Percentiles rank a stretch among this genome's conserved stretches.
Evolutionary conservation across 768 basidiomycete species (phyloP).

Genomic region (Pholiota microspora): DNA sequence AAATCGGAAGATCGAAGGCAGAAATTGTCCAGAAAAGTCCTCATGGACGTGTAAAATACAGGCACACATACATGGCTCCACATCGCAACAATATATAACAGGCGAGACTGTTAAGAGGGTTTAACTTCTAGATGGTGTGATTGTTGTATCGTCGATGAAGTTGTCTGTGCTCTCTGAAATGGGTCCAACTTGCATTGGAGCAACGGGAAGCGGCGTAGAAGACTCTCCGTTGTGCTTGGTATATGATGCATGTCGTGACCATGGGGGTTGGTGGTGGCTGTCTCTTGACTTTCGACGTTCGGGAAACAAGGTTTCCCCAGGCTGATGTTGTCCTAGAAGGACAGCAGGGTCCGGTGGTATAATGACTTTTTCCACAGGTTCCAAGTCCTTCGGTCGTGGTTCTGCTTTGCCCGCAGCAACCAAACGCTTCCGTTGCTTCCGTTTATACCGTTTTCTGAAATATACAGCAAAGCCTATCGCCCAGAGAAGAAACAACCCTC

Average conservation of each 20-base stretch:
- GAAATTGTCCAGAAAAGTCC: background rate
- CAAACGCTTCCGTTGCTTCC: conserved; percentile 42
- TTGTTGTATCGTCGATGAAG: conserved; percentile 17
- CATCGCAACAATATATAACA: background rate
- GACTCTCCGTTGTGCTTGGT: conserved; percentile 1
- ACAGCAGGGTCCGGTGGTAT: conserved; percentile 71
- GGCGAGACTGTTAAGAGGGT: background rate
- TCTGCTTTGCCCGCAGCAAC: conserved; percentile 41
- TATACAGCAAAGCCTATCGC: conserved; percentile 56
- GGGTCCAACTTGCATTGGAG: background rate
- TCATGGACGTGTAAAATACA: background rate
- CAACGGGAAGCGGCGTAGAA: conserved; percentile 1
- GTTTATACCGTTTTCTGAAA: conserved; percentile 50
- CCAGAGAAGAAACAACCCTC: conserved; percentile 48
- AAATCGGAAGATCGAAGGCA: no score
- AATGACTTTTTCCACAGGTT: conserved; percentile 43
- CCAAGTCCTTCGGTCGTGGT: conserved; percentile 36
- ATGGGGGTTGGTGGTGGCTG: conserved; percentile 14
- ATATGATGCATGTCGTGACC: conserved; percentile 20
- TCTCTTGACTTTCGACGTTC: conserved; percentile 22
- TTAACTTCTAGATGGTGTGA: conserved; percentile 15
- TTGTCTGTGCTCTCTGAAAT: conserved; percentile 9
- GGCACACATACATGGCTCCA: background rate
- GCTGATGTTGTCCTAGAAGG: conserved; percentile 43
- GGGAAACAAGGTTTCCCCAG: conserved; percentile 34